phyloP scores from a whole-genome alignment of 305 asterid species.

The Fraxinus baroniana region DNA sequence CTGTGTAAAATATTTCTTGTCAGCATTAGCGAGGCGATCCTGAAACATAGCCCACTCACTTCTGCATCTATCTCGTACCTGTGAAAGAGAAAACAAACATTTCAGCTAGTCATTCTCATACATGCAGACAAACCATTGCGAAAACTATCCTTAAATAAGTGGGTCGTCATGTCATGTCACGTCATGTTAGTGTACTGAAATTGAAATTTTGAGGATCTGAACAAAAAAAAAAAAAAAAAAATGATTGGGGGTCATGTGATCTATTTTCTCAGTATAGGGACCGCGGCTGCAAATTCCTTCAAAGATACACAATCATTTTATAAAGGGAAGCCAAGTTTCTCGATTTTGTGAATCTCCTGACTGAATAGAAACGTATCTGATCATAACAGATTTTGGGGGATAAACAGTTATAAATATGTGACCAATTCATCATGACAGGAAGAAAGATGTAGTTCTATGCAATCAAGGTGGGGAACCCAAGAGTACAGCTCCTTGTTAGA shows the following conservation, averaged over 20 bases:
- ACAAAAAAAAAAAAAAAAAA: too few relatives aligned
- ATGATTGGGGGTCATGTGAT: not conserved
- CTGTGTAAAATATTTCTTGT: slow-evolving; percentile 46
- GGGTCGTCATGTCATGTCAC: not conserved
- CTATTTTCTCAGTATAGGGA: not conserved
- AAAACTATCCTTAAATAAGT: not conserved
- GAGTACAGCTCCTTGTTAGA: not conserved
- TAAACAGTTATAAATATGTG: not conserved
- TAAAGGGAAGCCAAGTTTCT: not conserved
- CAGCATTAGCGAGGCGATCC: slow-evolving; percentile 71
- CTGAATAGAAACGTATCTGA: not conserved
- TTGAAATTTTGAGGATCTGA: not conserved
- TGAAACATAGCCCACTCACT: slow-evolving; percentile 77
- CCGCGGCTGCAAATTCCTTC: not conserved
- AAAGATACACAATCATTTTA: not conserved
- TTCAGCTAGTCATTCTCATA: not conserved
- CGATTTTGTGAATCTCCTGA: not conserved
- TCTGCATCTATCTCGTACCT: slow-evolving; percentile 80
- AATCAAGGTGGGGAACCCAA: not conserved
- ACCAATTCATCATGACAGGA: not conserved
- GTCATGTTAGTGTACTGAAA: not conserved
- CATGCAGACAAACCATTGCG: not conserved
- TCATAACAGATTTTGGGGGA: not conserved
- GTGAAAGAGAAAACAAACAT: not conserved
- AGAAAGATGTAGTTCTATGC: not conserved